Base-by-base conservation (phyloP, 805 yeast species). In the Kurtzmaniella cleridarum region DNA sequence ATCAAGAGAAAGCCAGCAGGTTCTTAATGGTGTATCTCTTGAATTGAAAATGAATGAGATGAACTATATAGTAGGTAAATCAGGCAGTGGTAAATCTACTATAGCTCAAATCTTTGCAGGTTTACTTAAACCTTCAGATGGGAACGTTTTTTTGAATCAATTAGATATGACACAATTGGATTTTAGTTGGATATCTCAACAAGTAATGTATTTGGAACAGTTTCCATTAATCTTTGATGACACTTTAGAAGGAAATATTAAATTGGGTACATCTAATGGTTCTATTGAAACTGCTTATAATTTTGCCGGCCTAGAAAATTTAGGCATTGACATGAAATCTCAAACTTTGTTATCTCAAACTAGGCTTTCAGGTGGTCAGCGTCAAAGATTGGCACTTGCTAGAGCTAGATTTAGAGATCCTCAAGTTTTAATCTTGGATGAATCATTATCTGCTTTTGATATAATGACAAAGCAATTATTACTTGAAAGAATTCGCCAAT, bases 31-130 rank as follows among this genome's bases (percentile, higher is more conserved):
- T 35, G 63, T 83, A 1, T 51, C 57, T n/a, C 41, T 45, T 27
- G 11, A 24, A 1, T 62, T 89, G 27, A 57, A 65, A 1, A 57
- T 75, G 0, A 69, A 74, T 1, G 47, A 61, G 26, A 53, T 75
- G 5, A 77, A 81, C 1, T 91, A 77, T 49, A 59, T 93, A 3
- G 75, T 93, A 31, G 99, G 99, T 1, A 70, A 73, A 43, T 89
- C 97, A 0, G 99, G 99, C 0, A 81, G 90, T 0, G 98, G 98
- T 0, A 93, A 93, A 57, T 91, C 98, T 0, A 84, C 98, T 0
- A 44, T 93, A 2, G 75, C 83, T 0, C 73, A 73, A 28, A 55
- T 93, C 2, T 49, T 93, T 1, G 55, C 84, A 39, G 74, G 74
- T 20, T 71, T 86, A 17, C 88, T 90, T 49, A 44, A 55, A 0